Conservation (phyloP, 2,329 filamentous ascomycete genomes). For the Exserohilum rostratum region DNA sequence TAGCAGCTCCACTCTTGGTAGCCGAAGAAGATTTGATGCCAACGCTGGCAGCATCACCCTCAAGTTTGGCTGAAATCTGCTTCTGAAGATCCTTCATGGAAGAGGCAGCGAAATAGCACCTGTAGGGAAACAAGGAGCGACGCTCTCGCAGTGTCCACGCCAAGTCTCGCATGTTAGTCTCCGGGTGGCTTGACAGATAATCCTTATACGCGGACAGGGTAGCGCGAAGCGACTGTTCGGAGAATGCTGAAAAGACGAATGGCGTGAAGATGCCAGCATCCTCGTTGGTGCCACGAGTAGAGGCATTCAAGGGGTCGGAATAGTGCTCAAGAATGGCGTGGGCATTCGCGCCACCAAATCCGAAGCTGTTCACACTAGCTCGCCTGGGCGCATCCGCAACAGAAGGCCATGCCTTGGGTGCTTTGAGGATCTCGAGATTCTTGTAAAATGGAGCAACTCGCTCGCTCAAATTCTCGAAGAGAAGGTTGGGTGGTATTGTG, state of each 20-base stretch:
- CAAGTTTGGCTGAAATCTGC: background rate
- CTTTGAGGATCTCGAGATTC: slow-evolving; percentile 14
- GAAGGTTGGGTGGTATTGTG: slow-evolving; percentile 21
- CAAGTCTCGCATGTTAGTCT: background rate
- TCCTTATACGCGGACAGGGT: background rate
- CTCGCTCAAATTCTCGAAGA: slow-evolving; percentile 43
- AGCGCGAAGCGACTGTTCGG: background rate
- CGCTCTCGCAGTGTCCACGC: background rate
- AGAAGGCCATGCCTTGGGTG: slow-evolving; percentile 16
- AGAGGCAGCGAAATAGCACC: no score
- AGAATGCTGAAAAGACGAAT: background rate
- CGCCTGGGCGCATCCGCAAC: slow-evolving; percentile 9
- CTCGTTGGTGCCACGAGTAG: background rate
- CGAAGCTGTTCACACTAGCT: slow-evolving; percentile 30
- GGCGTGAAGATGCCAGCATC: background rate
- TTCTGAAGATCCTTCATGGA: no score
- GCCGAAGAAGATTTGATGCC: background rate
- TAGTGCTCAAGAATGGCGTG: slow-evolving; percentile 32
- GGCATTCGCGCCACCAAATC: slow-evolving; percentile 35
- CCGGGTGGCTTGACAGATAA: background rate
- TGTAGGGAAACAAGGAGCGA: background rate
- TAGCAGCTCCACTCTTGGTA: background rate
- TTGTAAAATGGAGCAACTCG: slow-evolving; percentile 32
- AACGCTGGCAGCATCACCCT: background rate
- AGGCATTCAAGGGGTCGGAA: background rate